Conservation (phyloP, 306 rosid genomes). For the Trichosanthes cucumerina region DNA sequence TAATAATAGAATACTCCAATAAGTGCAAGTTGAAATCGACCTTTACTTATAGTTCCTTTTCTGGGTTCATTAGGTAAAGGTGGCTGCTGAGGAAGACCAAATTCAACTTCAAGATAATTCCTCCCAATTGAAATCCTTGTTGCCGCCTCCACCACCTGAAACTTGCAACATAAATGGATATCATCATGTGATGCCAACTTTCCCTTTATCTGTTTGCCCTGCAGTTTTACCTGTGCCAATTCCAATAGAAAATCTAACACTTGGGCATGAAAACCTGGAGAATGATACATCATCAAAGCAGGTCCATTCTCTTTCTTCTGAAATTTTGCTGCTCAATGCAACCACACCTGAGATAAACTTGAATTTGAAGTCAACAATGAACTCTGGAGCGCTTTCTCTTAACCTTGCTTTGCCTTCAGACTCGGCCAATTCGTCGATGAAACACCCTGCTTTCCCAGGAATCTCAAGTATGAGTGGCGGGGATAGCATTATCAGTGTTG, state of each 20-base stretch:
- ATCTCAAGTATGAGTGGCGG: conserved; percentile 49
- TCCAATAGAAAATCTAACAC: conserved; percentile 40
- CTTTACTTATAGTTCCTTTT: background rate
- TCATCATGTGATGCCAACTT: conserved; percentile 33
- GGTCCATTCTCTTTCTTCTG: conserved; percentile 25
- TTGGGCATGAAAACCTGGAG: conserved; percentile 36
- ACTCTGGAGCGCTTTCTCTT: conserved; percentile 52
- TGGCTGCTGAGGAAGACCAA: conserved; percentile 66
- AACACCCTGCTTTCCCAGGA: conserved; percentile 45
- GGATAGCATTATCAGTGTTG: conserved; percentile 71
- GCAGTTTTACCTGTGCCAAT: conserved; percentile 27
- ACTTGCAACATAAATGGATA: conserved; percentile 34
- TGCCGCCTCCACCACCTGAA: conserved; percentile 34
- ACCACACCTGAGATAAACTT: conserved; percentile 24
- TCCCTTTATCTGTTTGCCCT: conserved; percentile 32
- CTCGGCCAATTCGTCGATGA: conserved; percentile 38
- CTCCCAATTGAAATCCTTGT: conserved; percentile 34
- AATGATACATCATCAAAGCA: conserved; percentile 24
- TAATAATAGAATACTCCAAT: background rate
- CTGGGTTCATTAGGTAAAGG: conserved; percentile 43
- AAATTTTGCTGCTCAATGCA: conserved; percentile 22
- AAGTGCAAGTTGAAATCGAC: background rate
- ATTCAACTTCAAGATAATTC: conserved; percentile 37
- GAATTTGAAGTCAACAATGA: conserved; percentile 27
- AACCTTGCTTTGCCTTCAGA: conserved; percentile 55